Conservation (phyloP, 768 basidiomycete genomes). For the Lepiota brunneoincarnata region DNA sequence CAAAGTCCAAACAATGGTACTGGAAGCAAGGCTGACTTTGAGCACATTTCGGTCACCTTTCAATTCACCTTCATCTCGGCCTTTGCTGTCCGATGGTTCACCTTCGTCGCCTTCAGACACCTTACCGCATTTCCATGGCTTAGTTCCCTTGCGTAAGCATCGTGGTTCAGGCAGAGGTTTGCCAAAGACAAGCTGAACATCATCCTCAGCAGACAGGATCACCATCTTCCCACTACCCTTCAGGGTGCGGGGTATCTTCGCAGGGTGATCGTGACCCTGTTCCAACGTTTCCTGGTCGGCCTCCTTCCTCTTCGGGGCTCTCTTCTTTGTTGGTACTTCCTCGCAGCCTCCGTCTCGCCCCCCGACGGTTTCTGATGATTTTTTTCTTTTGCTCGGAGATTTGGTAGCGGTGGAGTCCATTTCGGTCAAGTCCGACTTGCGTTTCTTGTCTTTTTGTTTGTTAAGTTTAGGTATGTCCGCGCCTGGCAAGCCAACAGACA, state of each 20-base stretch:
- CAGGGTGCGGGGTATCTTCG: slow-evolving; percentile 12
- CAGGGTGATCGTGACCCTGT: slow-evolving; percentile 12
- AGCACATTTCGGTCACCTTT: slow-evolving; percentile 1
- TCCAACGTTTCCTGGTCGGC: slow-evolving; percentile 23
- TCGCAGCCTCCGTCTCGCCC: not conserved
- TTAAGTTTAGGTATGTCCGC: not conserved
- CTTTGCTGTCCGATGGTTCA: slow-evolving; percentile 10
- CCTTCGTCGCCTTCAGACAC: slow-evolving; percentile 14
- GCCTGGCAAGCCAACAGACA: not conserved
- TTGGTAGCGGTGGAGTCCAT: not conserved
- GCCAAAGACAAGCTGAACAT: slow-evolving; percentile 10
- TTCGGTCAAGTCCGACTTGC: not conserved
- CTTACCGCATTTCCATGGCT: no score
- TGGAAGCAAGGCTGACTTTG: not conserved
- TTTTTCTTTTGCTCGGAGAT: slow-evolving; percentile 1
- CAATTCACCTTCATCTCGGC: slow-evolving; percentile 14
- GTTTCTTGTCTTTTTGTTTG: slow-evolving; percentile 4
- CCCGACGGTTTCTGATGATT: not conserved
- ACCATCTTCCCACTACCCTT: slow-evolving; percentile 23
- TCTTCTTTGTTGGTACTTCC: not conserved
- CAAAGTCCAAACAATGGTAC: not conserved
- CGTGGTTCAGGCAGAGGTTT: not conserved
- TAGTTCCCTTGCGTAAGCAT: not conserved
- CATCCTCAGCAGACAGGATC: slow-evolving; percentile 31
- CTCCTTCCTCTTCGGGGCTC: slow-evolving; percentile 27